phyloP scores from a whole-genome alignment of 345 rosid genomes.

The Bruguiera parviflora region DNA sequence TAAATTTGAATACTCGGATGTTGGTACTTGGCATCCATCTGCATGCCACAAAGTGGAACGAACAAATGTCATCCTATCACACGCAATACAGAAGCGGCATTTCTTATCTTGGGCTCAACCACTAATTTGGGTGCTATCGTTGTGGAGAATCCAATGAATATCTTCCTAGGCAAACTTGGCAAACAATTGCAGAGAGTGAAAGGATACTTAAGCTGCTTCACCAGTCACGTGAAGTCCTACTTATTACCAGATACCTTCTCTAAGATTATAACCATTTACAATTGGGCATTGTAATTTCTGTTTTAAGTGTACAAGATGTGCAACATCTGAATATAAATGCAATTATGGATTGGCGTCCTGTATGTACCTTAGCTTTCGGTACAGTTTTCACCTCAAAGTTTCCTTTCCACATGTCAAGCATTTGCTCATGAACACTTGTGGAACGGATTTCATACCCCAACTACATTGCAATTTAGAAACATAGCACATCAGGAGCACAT shows the following conservation, averaged over 20 bases:
- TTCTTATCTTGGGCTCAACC: neutral
- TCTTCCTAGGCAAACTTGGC: too few relatives aligned
- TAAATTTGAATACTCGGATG: conserved; percentile 88
- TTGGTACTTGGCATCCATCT: conserved; percentile 84
- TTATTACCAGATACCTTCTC: neutral
- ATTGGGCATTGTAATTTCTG: neutral
- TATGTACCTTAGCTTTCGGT: conserved; percentile 61
- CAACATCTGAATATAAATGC: neutral
- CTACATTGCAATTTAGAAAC: conserved; percentile 33
- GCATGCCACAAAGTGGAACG: conserved; percentile 14
- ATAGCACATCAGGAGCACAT: neutral
- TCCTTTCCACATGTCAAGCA: conserved; percentile 76
- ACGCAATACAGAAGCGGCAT: neutral
- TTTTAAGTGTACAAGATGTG: neutral
- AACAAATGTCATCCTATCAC: neutral
- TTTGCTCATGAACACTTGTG: conserved; percentile 73
- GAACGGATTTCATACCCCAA: conserved; percentile 93
- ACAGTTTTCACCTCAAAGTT: conserved; percentile 75
- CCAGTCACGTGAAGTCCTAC: neutral
- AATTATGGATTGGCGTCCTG: neutral
- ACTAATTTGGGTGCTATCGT: neutral
- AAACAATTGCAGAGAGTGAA: neutral
- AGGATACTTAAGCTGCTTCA: neutral
- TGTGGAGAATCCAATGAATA: neutral
- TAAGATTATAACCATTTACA: neutral